Evolutionary conservation across 306 rosid genomes (phyloP).

Genomic region (Coriaria nepalensis): DNA sequence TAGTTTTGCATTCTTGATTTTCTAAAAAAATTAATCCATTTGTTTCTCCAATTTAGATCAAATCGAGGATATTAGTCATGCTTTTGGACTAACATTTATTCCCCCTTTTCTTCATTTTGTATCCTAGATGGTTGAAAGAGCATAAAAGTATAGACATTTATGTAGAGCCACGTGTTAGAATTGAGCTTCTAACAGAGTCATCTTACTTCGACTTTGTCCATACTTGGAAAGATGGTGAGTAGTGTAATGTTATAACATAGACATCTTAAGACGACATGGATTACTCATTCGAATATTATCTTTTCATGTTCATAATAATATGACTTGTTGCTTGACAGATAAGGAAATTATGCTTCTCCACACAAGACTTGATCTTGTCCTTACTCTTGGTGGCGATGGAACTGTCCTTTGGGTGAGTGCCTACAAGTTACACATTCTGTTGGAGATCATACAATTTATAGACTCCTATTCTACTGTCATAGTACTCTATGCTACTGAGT

Average conservation of each 20-base stretch:
- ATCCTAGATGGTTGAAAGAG: constrained; percentile 78
- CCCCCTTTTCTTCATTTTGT: constrained; percentile 10
- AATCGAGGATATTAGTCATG: too few species aligned
- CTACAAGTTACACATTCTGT: constrained; percentile 12
- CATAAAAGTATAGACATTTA: constrained; percentile 50
- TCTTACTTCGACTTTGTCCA: constrained; percentile 62
- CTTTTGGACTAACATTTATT: constrained; percentile 6
- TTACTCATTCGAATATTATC: not conserved
- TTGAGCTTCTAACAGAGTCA: constrained; percentile 61
- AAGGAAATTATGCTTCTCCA: constrained; percentile 52
- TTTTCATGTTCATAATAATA: not conserved
- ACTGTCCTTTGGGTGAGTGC: constrained; percentile 87
- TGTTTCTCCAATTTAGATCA: constrained; percentile 3
- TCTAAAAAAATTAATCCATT: constrained; percentile 3
- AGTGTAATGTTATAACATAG: constrained; percentile 6
- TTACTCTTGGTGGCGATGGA: constrained; percentile 97
- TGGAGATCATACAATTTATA: not conserved
- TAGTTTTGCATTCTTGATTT: constrained; percentile 7
- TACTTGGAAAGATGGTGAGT: constrained; percentile 83
- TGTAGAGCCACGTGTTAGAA: constrained; percentile 78
- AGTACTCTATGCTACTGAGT: not conserved
- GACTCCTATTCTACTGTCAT: too few species aligned
- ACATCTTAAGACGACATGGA: not conserved
- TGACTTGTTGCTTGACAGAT: constrained; percentile 30
- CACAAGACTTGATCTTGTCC: constrained; percentile 78